Base-by-base conservation (phyloP, 352 stramenopile genomes). In the Albugo laibachii region DNA sequence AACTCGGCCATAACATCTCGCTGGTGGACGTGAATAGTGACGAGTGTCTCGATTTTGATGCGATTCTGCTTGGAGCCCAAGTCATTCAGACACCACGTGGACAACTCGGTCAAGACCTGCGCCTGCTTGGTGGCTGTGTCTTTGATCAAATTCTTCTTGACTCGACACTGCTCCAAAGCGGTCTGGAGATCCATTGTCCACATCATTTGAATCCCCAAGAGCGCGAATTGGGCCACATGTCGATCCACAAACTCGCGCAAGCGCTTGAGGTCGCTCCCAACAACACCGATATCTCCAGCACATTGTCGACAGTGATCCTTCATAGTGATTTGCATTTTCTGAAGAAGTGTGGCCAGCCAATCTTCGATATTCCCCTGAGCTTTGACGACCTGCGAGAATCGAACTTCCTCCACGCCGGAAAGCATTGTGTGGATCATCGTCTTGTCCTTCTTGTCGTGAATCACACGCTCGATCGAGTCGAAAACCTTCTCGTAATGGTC, bases 401-500 rank as follows among this genome's bases (percentile, higher is more conserved):
- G 75, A 37, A 98, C 91, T 55, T 96, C 74, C 49, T 98, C 89
- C 8, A 97, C 86, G 41, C 83, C 88, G 3, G 87, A 88, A 43
- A 92, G 95, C 63, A 96, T 94, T 15, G 69, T 88, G 49, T 93
- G 73, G 51, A 96, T 95, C 40, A 97, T 65, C 10, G 89, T 97
- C 62, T 97, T 97, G 69, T 98, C 93, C 50, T 97, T 97, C 54
- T 96, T 97, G 64, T 98, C 93, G 55, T 98, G 93, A 44, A 94
- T 92, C 2, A 99, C 94, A 41, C 93, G 95, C 45, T 97, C 89
- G 41, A 99, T 92, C n/a, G 92, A 95, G 62, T 98, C 95, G 58
- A 98, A 98, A 12, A 98, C 88, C 58, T 97, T 98, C 54, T 98
- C 92, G 60, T 98, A 98, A 68, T 98, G 95, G 36, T 96, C 84